Evolutionary conservation across 345 rosid genomes (phyloP), one percentile per base, ranked within the genome.

Genomic region (Alliaria petiolata): DNA sequence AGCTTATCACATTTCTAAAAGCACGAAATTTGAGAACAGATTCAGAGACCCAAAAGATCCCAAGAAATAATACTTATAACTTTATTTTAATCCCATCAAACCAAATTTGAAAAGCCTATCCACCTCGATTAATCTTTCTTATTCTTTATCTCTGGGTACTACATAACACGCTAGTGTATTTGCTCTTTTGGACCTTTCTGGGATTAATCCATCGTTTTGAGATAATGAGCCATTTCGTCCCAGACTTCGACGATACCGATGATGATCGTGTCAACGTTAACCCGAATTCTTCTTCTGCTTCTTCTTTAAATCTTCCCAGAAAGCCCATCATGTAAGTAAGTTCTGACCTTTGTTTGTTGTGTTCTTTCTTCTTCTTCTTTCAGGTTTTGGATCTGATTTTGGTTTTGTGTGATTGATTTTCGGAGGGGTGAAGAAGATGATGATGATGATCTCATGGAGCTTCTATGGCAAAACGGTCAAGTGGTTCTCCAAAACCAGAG

Each of bases 401-500:
- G n/a, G 30, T 38, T 46, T 42, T 31, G 42, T n/a, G 25, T 14
- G 6, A 2, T 39, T 11, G 4, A 52, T 0, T 30, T 42, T 70
- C n/a, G n/a, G n/a, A 87, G 96, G 76, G 75, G 72, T 12, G 70
- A 63, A 16, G 95, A 81, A 42, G 89, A 87, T 44, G n/a, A n/a
- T n/a, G n/a, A n/a, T n/a, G n/a, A n/a, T n/a, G 90, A 82, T 59
- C 78, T 91, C 58, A 84, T 85, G 99, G 99, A 93, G 88, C 83
- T 95, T 33, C 74, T 89, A 30, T 95, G 99, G 99, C 88, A 88
- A 14, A 86, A 95, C 80, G 99, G 99, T 25, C 99, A 80, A 47
- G 93, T 89, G 0, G 87, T 90, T 57, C 34, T 81, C 78, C 96
- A 89, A 7, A 85, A 81, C 65, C 99, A 87, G 43, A 83, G 82